Conservation (phyloP, 2,329 filamentous ascomycete species). For the Botrytis sinoallii region DNA sequence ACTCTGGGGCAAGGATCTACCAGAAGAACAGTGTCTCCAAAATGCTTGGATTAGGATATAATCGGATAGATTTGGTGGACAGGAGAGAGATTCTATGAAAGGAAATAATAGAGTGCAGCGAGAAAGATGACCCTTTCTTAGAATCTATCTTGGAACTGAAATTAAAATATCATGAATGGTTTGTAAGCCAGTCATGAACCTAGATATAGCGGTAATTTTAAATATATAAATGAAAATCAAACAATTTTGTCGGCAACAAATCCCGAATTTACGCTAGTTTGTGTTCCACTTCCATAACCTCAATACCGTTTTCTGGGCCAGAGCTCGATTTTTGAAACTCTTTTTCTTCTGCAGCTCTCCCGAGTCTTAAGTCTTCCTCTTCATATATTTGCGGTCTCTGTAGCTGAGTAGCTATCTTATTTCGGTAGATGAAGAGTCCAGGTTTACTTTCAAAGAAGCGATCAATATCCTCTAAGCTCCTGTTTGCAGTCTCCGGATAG, state of each 20-base stretch:
- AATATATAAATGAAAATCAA: not conserved
- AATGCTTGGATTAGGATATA: not conserved
- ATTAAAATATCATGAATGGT: too few species aligned
- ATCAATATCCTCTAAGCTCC: constrained; percentile 52
- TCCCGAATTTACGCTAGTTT: not conserved
- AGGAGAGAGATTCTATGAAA: not conserved
- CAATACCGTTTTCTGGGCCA: not conserved
- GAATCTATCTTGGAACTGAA: not conserved
- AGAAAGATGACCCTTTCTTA: not conserved
- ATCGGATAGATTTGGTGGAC: not conserved
- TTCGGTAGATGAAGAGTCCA: constrained; percentile 26
- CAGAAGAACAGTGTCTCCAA: not conserved
- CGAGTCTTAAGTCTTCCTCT: constrained; percentile 27
- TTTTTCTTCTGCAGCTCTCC: constrained; percentile 15
- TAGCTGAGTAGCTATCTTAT: constrained; percentile 27
- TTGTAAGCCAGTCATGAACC: not conserved
- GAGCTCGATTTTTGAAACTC: not conserved
- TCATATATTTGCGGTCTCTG: constrained; percentile 25
- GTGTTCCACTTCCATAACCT: not conserved
- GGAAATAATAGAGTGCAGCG: not conserved
- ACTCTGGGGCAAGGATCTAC: accelerated
- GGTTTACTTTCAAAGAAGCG: constrained; percentile 41
- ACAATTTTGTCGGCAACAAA: not conserved
- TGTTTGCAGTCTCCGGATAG: constrained; percentile 52
- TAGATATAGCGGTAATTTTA: not conserved